Evolutionary conservation across 2,329 filamentous ascomycete species (phyloP), one percentile per base, ranked within the genome.

Genomic region (Tetracladium maxilliforme): DNA sequence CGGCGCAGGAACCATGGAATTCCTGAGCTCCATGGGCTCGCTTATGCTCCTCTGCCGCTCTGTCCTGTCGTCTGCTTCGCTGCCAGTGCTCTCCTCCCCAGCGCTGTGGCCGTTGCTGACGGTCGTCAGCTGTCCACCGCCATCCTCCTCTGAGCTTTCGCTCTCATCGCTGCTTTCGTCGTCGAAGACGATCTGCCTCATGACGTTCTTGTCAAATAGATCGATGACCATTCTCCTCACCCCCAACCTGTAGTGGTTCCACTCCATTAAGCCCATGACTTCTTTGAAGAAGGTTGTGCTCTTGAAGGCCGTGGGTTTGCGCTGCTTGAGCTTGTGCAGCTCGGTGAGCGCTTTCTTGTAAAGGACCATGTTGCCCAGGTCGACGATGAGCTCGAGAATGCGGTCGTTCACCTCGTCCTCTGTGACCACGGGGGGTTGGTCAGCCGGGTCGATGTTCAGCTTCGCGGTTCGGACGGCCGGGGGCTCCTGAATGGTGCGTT

Each of bases 181-280:
- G 25, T 79, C 74, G 30, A 92, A 73, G 9, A 98, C 79, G 31
- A 94, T 80, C 35, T 71, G 70, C 34, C 84, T 64, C 51, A 95
- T 63, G 21, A 95, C 81, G 30, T 70, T 75, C 51, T 87, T 90
- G 42, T 95, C 87, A 41, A 98, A 98, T 13, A 98, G 55, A 44
- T 95, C 90, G 31, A 95, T 74, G 18, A 93, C 79, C 52, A 93
- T 86, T 22, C 87, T 75, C 33, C 87, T 77, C 15, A 92, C 79
- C 2, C 76, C 77, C 3, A 98, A 64, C 13, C 84, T 70, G 50
- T 90, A 95, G 44, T 92, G 83, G 40, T 93, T 87, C 37, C 71
- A 74, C 48, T 94, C 84, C 30, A 98, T 63, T 24, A 95, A 62
- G 7, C 70, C 68, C 58, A 98, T 74, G 23, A 90, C 74, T 42